Conservation (phyloP, 306 rosid genomes). For the Cyamopsis tetragonoloba region DNA sequence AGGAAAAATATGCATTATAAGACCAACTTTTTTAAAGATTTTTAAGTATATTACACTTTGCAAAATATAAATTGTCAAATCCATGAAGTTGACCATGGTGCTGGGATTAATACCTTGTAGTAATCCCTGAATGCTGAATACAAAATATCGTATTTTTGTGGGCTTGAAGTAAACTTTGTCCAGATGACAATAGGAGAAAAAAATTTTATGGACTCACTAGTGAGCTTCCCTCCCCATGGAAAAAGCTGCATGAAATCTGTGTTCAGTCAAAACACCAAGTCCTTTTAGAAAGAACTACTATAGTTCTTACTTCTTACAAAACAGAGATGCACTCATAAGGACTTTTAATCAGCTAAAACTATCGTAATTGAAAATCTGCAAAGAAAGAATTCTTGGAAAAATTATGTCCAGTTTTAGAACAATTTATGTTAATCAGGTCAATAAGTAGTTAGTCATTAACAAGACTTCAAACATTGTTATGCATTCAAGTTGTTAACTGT, state of each 20-base stretch:
- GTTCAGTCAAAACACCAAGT: constrained; percentile 44
- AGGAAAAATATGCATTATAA: background rate
- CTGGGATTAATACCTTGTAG: constrained; percentile 60
- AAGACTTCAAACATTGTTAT: background rate
- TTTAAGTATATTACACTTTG: background rate
- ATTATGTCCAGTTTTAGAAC: constrained; percentile 8
- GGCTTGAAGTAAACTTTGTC: constrained; percentile 73
- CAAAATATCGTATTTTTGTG: constrained; percentile 48
- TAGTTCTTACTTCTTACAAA: constrained; percentile 1
- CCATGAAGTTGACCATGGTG: background rate
- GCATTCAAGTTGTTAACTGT: background rate
- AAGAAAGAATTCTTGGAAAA: background rate
- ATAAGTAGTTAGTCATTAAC: background rate
- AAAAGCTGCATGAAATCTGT: constrained; percentile 83
- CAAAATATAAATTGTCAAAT: background rate
- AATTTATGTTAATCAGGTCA: constrained; percentile 1
- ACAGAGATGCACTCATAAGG: background rate
- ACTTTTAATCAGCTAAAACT: constrained; percentile 4
- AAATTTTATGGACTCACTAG: constrained; percentile 71
- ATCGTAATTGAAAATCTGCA: background rate
- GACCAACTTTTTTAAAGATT: constrained; percentile 6
- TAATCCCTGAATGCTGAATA: constrained; percentile 80
- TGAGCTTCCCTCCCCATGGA: constrained; percentile 99
- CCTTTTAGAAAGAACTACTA: constrained; percentile 31
- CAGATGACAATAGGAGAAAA: constrained; percentile 96